Conservation (phyloP, 352 stramenopile species). For the Globisporangium polare region DNA sequence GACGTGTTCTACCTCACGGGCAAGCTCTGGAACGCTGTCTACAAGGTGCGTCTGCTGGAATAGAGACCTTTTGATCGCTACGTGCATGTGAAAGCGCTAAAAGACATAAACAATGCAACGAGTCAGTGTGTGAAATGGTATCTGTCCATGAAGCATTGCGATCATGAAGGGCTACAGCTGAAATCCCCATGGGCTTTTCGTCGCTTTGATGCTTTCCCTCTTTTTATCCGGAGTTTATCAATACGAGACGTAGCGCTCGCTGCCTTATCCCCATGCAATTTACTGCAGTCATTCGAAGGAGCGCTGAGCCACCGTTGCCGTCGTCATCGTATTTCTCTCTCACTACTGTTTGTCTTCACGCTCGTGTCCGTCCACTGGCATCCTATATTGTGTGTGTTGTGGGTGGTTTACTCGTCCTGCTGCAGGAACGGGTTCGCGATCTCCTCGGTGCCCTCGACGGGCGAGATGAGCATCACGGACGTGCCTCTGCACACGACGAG, state of each 20-base stretch:
- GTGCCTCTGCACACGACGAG: conserved; percentile 93
- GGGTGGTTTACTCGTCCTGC: conserved; percentile 65
- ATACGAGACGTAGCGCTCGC: no score
- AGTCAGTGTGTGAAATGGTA: no score
- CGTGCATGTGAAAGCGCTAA: neutral
- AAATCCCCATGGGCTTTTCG: no score
- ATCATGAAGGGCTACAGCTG: no score
- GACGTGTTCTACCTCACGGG: conserved; percentile 93
- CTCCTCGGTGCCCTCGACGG: conserved; percentile 88
- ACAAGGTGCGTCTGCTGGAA: conserved; percentile 81
- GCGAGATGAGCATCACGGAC: conserved; percentile 90
- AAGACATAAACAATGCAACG: neutral
- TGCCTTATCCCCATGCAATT: no score
- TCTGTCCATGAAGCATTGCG: neutral
- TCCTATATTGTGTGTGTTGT: neutral
- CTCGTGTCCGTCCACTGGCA: neutral
- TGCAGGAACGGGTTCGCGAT: conserved; percentile 91
- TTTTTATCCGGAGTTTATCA: no score
- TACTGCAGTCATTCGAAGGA: no score
- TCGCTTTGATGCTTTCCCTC: no score
- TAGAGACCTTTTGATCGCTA: conserved; percentile 12
- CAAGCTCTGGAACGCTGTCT: conserved; percentile 91
- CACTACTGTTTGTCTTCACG: neutral
- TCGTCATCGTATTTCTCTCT: neutral
- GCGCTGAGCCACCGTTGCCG: no score